phyloP scores from a whole-genome alignment of 306 rosid genomes.

The Astragalus glycyphyllos region DNA sequence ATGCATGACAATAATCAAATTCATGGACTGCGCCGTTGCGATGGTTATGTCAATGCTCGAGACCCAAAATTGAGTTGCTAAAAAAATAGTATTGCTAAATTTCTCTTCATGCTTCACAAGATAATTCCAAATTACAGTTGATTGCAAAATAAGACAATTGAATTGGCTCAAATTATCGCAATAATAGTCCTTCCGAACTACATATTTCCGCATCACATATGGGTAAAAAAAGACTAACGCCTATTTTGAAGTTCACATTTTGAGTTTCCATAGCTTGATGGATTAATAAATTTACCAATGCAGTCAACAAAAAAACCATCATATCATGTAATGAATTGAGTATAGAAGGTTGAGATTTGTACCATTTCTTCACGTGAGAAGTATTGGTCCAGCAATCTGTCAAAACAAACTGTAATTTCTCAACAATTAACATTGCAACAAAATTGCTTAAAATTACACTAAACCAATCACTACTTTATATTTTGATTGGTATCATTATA shows the following conservation, averaged over 20 bases:
- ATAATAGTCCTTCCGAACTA: neutral
- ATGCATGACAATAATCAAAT: conserved; percentile 34
- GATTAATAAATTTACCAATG: neutral
- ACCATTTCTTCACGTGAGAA: conserved; percentile 73
- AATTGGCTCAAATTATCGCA: conserved; percentile 7
- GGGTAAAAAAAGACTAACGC: neutral
- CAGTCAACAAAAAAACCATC: conserved; percentile 14
- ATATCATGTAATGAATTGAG: conserved; percentile 34
- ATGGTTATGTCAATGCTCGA: conserved; percentile 17
- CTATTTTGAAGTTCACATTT: conserved; percentile 14
- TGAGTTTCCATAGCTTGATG: conserved; percentile 34
- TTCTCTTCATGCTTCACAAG: no score
- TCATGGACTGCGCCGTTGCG: neutral
- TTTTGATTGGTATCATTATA: neutral
- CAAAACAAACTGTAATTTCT: conserved; percentile 48
- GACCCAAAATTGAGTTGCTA: conserved; percentile 5
- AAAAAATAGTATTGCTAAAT: no score
- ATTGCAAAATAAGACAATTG: conserved; percentile 5
- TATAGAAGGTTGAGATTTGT: conserved; percentile 37
- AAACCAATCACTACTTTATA: conserved; percentile 12
- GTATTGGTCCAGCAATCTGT: conserved; percentile 92
- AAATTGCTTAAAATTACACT: conserved; percentile 3
- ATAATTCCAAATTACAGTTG: no score
- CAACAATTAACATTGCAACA: conserved; percentile 34
- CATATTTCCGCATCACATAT: neutral